Base-by-base conservation (phyloP, 495 filamentous ascomycete species). In the Friedmanniomyces simplex region DNA sequence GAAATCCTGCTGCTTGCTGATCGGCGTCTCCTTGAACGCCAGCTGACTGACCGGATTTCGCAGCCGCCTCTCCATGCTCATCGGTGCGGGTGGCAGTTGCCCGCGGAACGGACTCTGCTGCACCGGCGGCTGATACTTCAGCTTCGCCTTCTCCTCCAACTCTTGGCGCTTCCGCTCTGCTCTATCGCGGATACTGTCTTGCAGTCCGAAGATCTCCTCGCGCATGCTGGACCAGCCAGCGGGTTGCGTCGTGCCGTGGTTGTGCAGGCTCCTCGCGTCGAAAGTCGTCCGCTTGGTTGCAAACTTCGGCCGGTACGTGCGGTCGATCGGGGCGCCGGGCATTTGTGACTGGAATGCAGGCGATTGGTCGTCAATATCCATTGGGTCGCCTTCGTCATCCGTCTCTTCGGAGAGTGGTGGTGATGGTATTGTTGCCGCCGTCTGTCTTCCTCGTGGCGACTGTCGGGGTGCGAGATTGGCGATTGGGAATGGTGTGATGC, bases 31-130 rank as follows among this genome's bases (percentile, higher is more conserved):
- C 28, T 72, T 67, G 43, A 82, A 71, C 12, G 68, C 64, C 12
- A 76, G 74, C 55, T 76, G 71, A 50, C 74, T 79, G 3, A 76
- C 70, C 14, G 82, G 83, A 58, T 82, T 86, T 52, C 82, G 80
- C 25, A 83, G 69, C 16, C 41, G 28, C 20, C 61, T 49, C 30
- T 60, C 61, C 57, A 60, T 55, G 52, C 61, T 63, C 58, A 60
- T 64, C 11, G 61, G 61, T 12, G 61, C 61, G 13, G 22, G 57
- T 1, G 61, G 61, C 12, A 64, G 32, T 18, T 36, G 34, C 16
- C 61, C 53, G 41, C 61, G 61, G 34, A 64, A 64, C 2, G 61
- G 61, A 21, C 11, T 50, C 14, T 41, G 57, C 14, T 47, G 26
- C 25, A 30, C 30, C 2, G 57, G 53, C 7, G 57, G 61, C 49